These are phyloP conservation scores for Cucurbita argyrosperma DNA, from an alignment of 306 rosid genomes.

Conservation along the genomic window DNA sequence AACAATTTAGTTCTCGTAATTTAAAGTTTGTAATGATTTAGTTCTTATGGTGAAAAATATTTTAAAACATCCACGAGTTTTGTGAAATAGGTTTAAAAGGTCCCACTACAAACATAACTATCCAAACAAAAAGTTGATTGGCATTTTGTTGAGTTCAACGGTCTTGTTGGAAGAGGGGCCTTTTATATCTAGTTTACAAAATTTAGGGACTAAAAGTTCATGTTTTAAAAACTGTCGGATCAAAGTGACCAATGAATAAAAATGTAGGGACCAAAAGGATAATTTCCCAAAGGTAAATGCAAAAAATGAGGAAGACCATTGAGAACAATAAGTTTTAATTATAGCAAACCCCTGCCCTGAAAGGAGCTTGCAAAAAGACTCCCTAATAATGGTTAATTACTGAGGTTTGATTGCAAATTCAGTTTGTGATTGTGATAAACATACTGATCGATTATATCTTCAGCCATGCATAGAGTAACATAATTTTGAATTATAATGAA, in stretches of 20 bases:
- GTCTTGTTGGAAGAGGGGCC: no score
- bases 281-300: background rate
- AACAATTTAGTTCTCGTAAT: background rate
- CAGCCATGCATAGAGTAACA: background rate
- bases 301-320: background rate
- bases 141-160: no score
- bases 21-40: background rate
- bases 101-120: no score
- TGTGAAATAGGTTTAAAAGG: no score
- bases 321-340: background rate
- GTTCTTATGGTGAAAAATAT: background rate
- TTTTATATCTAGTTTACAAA: no score
- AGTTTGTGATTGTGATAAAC: background rate
- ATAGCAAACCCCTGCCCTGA: background rate
- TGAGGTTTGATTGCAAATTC: background rate
- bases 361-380: background rate
- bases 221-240: background rate
- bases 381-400: background rate
- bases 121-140: no score
- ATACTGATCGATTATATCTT: background rate
- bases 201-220: background rate
- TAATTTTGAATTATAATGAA: background rate
- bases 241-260: background rate
- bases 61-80: no score
- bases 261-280: background rate